These are phyloP conservation scores for Elsinoe arachidis DNA, from an alignment of 2,329 filamentous ascomycete genomes.

Conservation along the genomic window DNA sequence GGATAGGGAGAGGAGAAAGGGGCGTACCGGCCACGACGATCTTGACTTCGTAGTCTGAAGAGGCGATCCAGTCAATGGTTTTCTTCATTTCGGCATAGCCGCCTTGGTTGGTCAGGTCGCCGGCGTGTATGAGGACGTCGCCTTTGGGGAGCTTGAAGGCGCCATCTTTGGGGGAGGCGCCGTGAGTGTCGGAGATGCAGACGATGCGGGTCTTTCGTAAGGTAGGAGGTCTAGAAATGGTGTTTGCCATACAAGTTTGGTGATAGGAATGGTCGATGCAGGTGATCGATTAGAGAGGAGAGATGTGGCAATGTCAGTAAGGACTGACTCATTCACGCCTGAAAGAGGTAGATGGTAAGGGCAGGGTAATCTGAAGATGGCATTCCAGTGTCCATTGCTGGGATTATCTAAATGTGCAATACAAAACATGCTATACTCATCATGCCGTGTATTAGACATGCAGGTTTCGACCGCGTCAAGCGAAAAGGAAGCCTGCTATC, in stretches of 20 bases:
- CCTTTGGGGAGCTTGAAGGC: conserved; percentile 57
- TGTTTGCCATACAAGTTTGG: background rate
- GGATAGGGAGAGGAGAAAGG: conserved; percentile 11
- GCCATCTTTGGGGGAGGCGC: conserved; percentile 44
- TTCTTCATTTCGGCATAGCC: conserved; percentile 49
- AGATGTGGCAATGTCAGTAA: background rate
- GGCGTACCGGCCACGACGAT: conserved; percentile 57
- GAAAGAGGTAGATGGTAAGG: too few species aligned
- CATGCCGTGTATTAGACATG: background rate
- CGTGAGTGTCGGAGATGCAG: conserved; percentile 71
- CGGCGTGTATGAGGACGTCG: conserved; percentile 67
- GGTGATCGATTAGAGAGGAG: background rate
- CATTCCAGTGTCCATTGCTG: background rate
- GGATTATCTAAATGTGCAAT: background rate
- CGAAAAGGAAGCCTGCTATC: background rate
- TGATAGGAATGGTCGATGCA: background rate
- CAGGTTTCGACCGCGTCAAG: background rate
- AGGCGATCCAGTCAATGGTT: conserved; percentile 58
- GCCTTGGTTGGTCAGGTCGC: conserved; percentile 68
- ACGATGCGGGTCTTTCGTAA: conserved; percentile 53
- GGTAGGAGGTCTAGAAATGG: background rate
- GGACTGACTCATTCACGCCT: background rate
- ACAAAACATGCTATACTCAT: background rate
- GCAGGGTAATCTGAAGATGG: background rate
- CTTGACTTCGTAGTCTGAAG: conserved; percentile 59